Conservation (phyloP, 1,284 basidiomycete genomes). For the Rugosomyces carneus region DNA sequence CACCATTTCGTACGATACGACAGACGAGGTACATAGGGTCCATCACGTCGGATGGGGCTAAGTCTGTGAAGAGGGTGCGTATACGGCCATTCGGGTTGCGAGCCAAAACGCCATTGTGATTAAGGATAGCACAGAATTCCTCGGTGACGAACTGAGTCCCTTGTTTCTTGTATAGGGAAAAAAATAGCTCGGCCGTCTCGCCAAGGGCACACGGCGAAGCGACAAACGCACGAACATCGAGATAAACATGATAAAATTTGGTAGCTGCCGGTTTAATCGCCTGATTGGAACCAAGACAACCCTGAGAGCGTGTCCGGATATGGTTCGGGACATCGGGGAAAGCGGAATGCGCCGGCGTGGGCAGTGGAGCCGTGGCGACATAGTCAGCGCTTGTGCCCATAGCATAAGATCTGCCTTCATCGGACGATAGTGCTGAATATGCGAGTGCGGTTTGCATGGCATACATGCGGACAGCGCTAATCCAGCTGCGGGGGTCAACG, state of each 20-base stretch:
- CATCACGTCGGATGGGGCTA: slow-evolving; percentile 80
- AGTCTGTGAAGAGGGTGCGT: slow-evolving; percentile 85
- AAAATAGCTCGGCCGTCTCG: slow-evolving; percentile 90
- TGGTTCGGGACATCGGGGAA: slow-evolving; percentile 52
- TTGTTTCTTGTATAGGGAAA: slow-evolving; percentile 86
- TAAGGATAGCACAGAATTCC: slow-evolving; percentile 87
- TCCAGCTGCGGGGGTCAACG: slow-evolving; percentile 70
- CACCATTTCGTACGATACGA: slow-evolving; percentile 84
- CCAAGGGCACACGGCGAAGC: slow-evolving; percentile 86
- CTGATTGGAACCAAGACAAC: slow-evolving; percentile 35
- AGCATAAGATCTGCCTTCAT: slow-evolving; percentile 32
- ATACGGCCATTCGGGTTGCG: slow-evolving; percentile 66
- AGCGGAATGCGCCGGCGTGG: slow-evolving; percentile 62
- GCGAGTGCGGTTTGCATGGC: slow-evolving; percentile 81
- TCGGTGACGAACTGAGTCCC: slow-evolving; percentile 89
- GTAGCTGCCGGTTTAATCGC: slow-evolving; percentile 39
- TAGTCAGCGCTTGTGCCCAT: slow-evolving; percentile 37
- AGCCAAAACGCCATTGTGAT: slow-evolving; percentile 85
- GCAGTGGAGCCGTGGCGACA: slow-evolving; percentile 36
- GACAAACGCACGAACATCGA: slow-evolving; percentile 89
- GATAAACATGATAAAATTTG: slow-evolving; percentile 83
- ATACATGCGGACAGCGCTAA: slow-evolving; percentile 85
- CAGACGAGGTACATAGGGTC: slow-evolving; percentile 86
- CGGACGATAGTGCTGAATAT: slow-evolving; percentile 61
- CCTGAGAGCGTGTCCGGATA: slow-evolving; percentile 41